Conservation (phyloP, 192 early-diverging fungal species). For the Chytriomyces sp. region DNA sequence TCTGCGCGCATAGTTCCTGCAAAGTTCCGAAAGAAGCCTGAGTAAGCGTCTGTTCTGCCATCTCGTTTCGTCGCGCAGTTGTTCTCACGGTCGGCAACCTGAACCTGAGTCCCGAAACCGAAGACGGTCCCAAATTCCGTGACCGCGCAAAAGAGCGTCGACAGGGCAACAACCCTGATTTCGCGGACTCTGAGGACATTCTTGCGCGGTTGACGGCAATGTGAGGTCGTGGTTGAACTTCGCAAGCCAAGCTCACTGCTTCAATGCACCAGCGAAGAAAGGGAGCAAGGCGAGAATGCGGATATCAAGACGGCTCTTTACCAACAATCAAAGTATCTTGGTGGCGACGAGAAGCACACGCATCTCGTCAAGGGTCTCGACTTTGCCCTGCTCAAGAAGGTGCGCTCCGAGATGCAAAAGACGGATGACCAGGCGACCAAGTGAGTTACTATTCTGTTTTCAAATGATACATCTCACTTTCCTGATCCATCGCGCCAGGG, state of each 20-base stretch:
- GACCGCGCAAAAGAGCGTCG: conserved; percentile 92
- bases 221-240: not conserved
- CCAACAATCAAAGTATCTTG: conserved; percentile 85
- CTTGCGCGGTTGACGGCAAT: conserved; percentile 43
- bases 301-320: conserved; percentile 18
- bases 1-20: conserved; percentile 36
- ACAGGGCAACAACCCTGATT: conserved; percentile 66
- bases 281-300: not conserved
- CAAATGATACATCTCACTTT: not conserved
- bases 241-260: not conserved
- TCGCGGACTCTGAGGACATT: conserved; percentile 65
- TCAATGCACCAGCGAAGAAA: not conserved
- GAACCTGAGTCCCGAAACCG: not conserved
- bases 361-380: conserved; percentile 94
- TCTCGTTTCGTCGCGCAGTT: not conserved
- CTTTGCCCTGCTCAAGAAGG: conserved; percentile 76
- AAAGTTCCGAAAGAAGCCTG: conserved; percentile 44
- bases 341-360: conserved; percentile 83
- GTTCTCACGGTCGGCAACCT: not conserved
- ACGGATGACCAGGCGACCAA: conserved; percentile 17
- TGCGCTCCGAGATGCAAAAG: conserved; percentile 49
- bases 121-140: conserved; percentile 63
- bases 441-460: conserved; percentile 15
- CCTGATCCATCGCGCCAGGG: conserved; percentile 18
- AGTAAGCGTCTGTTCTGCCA: conserved; percentile 32